Evolutionary conservation across 148 eudicot genomes (phyloP).

Genomic region (Cornus suecica): DNA sequence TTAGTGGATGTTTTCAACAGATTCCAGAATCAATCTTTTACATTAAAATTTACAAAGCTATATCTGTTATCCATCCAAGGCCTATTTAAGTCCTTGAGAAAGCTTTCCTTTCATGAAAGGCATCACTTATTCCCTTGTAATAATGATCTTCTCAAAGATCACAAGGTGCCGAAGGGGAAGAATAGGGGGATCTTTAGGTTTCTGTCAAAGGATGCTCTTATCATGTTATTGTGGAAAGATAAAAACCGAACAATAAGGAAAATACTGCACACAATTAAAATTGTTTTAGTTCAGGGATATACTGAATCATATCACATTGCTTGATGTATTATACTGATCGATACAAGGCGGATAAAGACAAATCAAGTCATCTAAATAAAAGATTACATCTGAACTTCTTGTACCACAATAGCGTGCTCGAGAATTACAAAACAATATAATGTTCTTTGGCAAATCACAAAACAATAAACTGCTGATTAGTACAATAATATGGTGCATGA

Average conservation of each 20-base stretch:
- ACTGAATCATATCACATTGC: background rate
- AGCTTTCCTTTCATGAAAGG: too few species aligned
- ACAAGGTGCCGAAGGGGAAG: too few species aligned
- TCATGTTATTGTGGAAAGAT: too few species aligned
- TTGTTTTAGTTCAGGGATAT: background rate
- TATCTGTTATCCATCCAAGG: background rate
- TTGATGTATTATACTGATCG: background rate
- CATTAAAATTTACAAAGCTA: too few species aligned
- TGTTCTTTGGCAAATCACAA: background rate
- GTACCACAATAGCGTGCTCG: background rate
- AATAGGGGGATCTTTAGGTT: too few species aligned
- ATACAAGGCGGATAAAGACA: background rate
- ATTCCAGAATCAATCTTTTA: background rate
- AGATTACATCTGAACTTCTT: background rate
- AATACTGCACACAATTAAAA: background rate
- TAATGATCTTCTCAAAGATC: too few species aligned
- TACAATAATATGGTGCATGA: background rate
- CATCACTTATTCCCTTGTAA: too few species aligned
- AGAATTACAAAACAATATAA: background rate
- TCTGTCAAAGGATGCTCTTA: too few species aligned
- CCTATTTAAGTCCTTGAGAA: background rate
- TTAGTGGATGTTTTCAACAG: background rate
- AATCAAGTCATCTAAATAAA: background rate
- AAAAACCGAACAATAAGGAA: too few species aligned
- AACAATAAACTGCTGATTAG: background rate